Evolutionary conservation across 306 rosid genomes (phyloP).

Genomic region (Ormosia semicastrata): DNA sequence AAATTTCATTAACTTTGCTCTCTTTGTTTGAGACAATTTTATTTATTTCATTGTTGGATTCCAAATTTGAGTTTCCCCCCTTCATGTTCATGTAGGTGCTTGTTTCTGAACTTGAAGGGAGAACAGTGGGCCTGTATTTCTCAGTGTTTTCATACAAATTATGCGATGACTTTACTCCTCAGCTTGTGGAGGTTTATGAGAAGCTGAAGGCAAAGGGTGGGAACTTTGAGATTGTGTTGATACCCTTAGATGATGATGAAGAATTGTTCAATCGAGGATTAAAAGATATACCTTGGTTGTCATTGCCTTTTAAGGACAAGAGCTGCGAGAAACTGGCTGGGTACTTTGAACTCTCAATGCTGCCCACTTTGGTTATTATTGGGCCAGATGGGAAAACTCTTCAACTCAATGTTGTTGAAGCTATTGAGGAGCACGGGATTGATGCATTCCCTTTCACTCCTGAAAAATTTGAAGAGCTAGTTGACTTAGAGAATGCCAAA

Average conservation of each 20-base stretch:
- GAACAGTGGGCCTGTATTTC: constrained; percentile 62
- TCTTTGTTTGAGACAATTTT: neutral
- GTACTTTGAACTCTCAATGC: constrained; percentile 52
- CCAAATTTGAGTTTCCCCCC: constrained; percentile 12
- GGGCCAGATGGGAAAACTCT: constrained; percentile 71
- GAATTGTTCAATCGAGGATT: constrained; percentile 42
- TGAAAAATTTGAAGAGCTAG: constrained; percentile 55
- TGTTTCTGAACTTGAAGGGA: constrained; percentile 68
- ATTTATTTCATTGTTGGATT: neutral
- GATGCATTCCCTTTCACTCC: constrained; percentile 72
- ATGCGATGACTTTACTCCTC: constrained; percentile 38
- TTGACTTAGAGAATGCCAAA: constrained; percentile 53
- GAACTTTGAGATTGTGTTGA: constrained; percentile 61
- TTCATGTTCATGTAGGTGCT: constrained; percentile 41
- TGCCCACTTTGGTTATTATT: constrained; percentile 62
- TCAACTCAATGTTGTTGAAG: constrained; percentile 49
- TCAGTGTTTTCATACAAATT: constrained; percentile 17
- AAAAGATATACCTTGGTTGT: constrained; percentile 52
- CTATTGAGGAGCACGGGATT: constrained; percentile 54
- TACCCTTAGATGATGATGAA: constrained; percentile 52
- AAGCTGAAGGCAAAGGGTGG: constrained; percentile 54
- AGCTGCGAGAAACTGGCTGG: constrained; percentile 31
- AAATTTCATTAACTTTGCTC: neutral
- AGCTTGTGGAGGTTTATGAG: constrained; percentile 52
- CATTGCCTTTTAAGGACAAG: constrained; percentile 66